phyloP scores from a whole-genome alignment of 2,329 filamentous ascomycete genomes.

The Sarocladium kiliense region DNA sequence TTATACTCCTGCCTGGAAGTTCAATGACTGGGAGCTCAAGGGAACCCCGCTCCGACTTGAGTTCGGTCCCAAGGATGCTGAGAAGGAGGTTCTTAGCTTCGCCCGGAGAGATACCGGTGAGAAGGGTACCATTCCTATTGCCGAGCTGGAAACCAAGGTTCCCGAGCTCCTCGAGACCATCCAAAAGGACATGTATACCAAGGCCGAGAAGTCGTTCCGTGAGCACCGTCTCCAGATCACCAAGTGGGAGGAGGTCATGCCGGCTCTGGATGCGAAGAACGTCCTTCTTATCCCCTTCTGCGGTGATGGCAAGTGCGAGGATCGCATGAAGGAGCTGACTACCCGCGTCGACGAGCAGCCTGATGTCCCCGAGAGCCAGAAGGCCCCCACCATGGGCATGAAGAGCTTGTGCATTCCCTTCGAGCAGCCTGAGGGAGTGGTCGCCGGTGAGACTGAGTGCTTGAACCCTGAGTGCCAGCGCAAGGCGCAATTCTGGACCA shows the following conservation, averaged over 20 bases:
- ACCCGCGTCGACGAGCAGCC: slow-evolving; percentile 64
- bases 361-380: slow-evolving; percentile 46
- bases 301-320: slow-evolving; percentile 75
- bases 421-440: slow-evolving; percentile 77
- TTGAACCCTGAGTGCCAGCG: slow-evolving; percentile 79
- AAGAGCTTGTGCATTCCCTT: slow-evolving; percentile 70
- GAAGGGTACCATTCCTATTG: slow-evolving; percentile 75
- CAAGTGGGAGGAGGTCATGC: slow-evolving; percentile 88
- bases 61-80: slow-evolving; percentile 91
- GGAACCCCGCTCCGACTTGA: slow-evolving; percentile 91
- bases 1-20: slow-evolving; percentile 95
- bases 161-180: slow-evolving; percentile 84
- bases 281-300: slow-evolving; percentile 91
- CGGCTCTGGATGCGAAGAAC: slow-evolving; percentile 86
- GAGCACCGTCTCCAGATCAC: slow-evolving; percentile 76
- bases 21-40: slow-evolving; percentile 98
- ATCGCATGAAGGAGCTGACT: slow-evolving; percentile 89
- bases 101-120: slow-evolving; percentile 83
- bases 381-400: slow-evolving; percentile 57
- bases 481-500: slow-evolving; percentile 78
- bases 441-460: slow-evolving; percentile 81
- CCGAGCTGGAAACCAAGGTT: slow-evolving; percentile 67
- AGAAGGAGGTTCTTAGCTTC: slow-evolving; percentile 76
- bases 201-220: slow-evolving; percentile 73
- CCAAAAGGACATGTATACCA: slow-evolving; percentile 72